Percentiles rank a stretch among this genome's conserved stretches.
Evolutionary conservation across 2,329 filamentous ascomycete genomes (phyloP).

Genomic region (Conoideocrella luteorostrata): DNA sequence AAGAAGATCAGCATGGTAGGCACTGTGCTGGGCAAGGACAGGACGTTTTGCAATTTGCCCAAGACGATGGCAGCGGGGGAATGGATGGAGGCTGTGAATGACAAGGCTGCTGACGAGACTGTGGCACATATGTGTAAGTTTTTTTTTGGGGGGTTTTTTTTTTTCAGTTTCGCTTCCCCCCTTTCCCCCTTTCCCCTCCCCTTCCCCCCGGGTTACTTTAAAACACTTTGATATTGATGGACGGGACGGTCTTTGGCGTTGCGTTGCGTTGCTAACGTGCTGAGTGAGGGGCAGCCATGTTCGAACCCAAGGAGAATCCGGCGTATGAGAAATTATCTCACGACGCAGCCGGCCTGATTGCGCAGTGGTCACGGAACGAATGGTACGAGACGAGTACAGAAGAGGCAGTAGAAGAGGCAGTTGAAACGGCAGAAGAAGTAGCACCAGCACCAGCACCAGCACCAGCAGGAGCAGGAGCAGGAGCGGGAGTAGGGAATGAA

Average conservation of each 20-base stretch:
- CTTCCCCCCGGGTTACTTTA: neutral
- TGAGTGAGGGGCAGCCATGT: slow-evolving; percentile 56
- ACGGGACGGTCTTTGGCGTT: too few relatives aligned
- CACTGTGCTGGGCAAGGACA: slow-evolving; percentile 58
- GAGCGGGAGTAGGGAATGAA: neutral
- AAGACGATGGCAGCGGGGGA: slow-evolving; percentile 43
- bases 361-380: slow-evolving; percentile 55
- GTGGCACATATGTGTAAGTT: slow-evolving; percentile 66
- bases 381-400: slow-evolving; percentile 49
- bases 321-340: slow-evolving; percentile 63
- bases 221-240: too few relatives aligned
- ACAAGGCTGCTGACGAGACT: slow-evolving; percentile 71
- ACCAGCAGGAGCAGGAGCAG: too few relatives aligned
- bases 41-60: slow-evolving; percentile 87
- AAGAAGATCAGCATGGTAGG: slow-evolving; percentile 47
- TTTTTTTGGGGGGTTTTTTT: neutral
- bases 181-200: neutral
- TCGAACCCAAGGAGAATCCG: slow-evolving; percentile 64
- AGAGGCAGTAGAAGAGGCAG: too few relatives aligned
- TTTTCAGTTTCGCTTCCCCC: slow-evolving; percentile 12
- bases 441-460: too few relatives aligned
- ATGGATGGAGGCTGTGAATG: slow-evolving; percentile 71
- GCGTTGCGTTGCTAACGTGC: slow-evolving; percentile 8
- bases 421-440: neutral
- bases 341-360: slow-evolving; percentile 58